Evolutionary conservation across 208 protist genomes (phyloP), one percentile per base, ranked within the genome.

Genomic region (Phytomonas sp.): DNA sequence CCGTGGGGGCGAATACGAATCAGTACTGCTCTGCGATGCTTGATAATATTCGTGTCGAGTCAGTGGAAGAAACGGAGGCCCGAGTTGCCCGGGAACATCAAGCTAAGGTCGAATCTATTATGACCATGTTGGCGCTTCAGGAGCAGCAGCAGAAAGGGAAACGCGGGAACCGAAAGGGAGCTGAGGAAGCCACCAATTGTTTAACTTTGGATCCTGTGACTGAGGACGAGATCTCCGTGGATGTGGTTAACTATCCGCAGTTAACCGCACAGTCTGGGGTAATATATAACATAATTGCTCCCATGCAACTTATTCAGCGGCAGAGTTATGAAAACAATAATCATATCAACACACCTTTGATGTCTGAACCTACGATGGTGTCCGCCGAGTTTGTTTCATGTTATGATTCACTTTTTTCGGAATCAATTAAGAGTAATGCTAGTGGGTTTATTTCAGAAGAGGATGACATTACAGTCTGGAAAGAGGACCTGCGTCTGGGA

Each of bases 391-490:
- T 56, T 56, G 45, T 56, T 56, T 56, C 45, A 26, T 56, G 45
- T 56, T 56, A 56, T 19, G 19, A 56, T 56, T 12, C 45, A 0
- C 45, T 56, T 56, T 56, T 56, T 56, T 0, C 45, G 16, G 45
- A 23, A 56, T 56, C 45, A 19, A 26, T 26, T 56, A 19, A 56
- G 26, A 56, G 19, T 56, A 26, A 19, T 6, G 45, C 16, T 11
- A 19, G 26, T 56, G 26, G 45, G 19, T 56, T 56, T 56, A 56
- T 56, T 56, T 56, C 45, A 5, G 23, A 56, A 56, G 45, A 56
- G 16, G 5, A 56, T 56, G 86, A 90, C 59, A 61, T 80, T 30
- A 30, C 29, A 31, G 40, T 68, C 56, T 83, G 79, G 79, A 72
- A 72, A 30, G 67, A 73, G 10, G 26, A 70, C 29, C 79, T 93